Conservation (phyloP, 371 early-diverging fungal species). For the Syncephalastrum sp. region DNA sequence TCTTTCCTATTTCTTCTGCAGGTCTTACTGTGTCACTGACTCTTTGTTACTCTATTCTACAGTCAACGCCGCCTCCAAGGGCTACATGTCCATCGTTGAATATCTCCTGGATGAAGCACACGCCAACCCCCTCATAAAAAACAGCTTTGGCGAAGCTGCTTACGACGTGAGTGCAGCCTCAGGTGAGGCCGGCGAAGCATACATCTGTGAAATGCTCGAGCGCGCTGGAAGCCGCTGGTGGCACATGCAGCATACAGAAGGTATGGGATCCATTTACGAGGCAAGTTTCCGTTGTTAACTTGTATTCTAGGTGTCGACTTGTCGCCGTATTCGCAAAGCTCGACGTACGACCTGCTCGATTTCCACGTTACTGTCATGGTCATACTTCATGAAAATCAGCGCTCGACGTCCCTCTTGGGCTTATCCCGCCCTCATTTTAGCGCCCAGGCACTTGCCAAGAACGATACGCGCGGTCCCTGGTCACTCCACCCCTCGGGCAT, state of each 20-base stretch:
- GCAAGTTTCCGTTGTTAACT: background rate
- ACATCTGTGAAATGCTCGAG: constrained; percentile 70
- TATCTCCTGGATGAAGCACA: constrained; percentile 61
- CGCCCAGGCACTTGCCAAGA: constrained; percentile 41
- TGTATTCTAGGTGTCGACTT: constrained; percentile 9
- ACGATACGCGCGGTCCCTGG: constrained; percentile 63
- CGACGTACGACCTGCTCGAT: constrained; percentile 47
- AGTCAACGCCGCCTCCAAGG: constrained; percentile 82
- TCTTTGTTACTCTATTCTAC: background rate
- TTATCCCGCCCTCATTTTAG: constrained; percentile 56
- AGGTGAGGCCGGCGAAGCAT: constrained; percentile 52
- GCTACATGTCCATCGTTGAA: constrained; percentile 64
- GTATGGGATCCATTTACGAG: constrained; percentile 5
- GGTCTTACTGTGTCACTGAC: background rate
- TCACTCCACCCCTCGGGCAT: constrained; percentile 53
- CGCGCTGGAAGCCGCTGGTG: constrained; percentile 54
- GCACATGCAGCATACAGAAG: constrained; percentile 31
- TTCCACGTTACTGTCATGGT: constrained; percentile 66
- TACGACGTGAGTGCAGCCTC: constrained; percentile 78
- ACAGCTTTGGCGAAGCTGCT: constrained; percentile 74
- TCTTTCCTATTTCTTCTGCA: background rate
- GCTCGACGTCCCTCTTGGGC: constrained; percentile 51
- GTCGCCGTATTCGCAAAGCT: constrained; percentile 3
- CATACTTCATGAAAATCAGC: constrained; percentile 70
- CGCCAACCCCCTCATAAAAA: constrained; percentile 68